A percentile compares a stretch with the other conserved stretches of the same genome.
phyloP scores from a whole-genome alignment of 202 grass and related monocot genomes.

The Digitaria exilis region DNA sequence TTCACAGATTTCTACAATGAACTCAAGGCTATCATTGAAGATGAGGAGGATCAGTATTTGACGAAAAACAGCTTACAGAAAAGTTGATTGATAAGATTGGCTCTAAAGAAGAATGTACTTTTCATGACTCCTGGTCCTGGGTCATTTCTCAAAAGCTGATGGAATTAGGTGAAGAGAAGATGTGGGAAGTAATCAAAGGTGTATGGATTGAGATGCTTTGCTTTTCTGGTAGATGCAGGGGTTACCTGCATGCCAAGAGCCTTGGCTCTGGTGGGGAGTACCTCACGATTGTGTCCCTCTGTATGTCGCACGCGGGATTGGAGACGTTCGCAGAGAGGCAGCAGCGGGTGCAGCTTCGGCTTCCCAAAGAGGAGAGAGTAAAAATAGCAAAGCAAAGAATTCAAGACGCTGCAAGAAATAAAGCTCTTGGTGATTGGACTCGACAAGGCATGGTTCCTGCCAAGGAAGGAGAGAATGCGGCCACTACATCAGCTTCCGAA shows the following conservation, averaged over 20 bases:
- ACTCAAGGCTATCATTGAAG: neutral
- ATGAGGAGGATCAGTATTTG: neutral
- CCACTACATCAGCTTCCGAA: neutral
- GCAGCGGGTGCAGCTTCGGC: neutral
- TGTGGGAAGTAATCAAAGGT: neutral
- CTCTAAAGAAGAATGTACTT: neutral
- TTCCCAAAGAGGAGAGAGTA: neutral
- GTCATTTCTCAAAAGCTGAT: neutral
- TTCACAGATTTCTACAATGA: neutral
- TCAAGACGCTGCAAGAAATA: neutral
- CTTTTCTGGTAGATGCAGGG: neutral
- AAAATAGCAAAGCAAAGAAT: neutral
- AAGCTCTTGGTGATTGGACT: neutral
- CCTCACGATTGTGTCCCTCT: neutral
- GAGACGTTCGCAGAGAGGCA: neutral
- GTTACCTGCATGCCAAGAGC: neutral
- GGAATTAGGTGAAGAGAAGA: neutral
- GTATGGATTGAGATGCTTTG: slow-evolving; percentile 5
- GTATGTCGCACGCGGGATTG: neutral
- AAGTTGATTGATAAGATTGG: neutral
- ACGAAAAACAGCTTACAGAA: no score
- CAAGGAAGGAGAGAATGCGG: neutral
- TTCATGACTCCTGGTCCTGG: neutral
- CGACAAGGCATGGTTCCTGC: neutral
- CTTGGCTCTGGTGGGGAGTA: neutral